Percentiles rank a stretch among this genome's conserved stretches.
These are phyloP conservation scores for Gossypium rotundifolium DNA, from an alignment of 345 rosid genomes.

Conservation along the genomic window DNA sequence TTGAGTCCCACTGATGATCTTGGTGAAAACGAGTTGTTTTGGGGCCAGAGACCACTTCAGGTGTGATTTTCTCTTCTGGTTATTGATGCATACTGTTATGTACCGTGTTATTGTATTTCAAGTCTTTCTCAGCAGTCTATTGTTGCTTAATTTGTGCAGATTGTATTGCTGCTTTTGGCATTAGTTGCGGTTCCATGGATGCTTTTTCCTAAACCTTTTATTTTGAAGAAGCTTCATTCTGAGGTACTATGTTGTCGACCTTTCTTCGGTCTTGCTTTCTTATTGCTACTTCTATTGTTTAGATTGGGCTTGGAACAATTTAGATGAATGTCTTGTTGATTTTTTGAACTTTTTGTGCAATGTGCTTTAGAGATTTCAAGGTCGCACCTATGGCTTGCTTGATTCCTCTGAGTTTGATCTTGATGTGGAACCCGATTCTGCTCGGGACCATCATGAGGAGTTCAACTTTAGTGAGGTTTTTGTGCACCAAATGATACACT, in stretches of 20 bases:
- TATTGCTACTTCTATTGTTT: neutral
- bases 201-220: conserved; percentile 96
- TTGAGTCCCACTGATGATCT: conserved; percentile 89
- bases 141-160: conserved; percentile 48
- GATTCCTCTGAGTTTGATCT: conserved; percentile 73
- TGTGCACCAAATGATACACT: conserved; percentile 99
- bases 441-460: conserved; percentile 71
- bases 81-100: conserved; percentile 10
- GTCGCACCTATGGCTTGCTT: conserved; percentile 80
- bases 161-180: conserved; percentile 70
- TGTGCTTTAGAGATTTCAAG: conserved; percentile 76
- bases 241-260: conserved; percentile 44
- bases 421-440: conserved; percentile 74
- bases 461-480: conserved; percentile 94
- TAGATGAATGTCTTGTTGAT: conserved; percentile 6
- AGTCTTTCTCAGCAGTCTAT: conserved; percentile 8
- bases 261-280: neutral
- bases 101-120: conserved; percentile 14
- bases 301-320: neutral
- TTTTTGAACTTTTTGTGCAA: neutral
- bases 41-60: conserved; percentile 97
- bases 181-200: conserved; percentile 92
- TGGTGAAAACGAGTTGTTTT: conserved; percentile 81
- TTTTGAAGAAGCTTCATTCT: conserved; percentile 68
- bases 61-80: conserved; percentile 26